A percentile compares a stretch with the other conserved stretches of the same genome.
phyloP scores from a whole-genome alignment of 176 grass and related monocot genomes.

The Oryza longistaminata region DNA sequence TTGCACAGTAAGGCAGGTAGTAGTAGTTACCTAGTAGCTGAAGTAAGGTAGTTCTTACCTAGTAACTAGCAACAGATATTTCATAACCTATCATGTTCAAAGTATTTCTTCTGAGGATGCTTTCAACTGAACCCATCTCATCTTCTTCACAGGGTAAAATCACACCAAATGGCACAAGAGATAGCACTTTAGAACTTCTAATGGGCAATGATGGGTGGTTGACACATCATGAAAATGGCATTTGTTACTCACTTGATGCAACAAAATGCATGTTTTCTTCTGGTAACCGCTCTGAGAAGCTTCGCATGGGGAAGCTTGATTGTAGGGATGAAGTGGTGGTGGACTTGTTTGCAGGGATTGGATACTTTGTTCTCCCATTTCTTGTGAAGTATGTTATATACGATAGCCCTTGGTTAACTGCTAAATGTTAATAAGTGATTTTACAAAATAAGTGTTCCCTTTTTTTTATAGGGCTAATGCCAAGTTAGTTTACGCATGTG shows the following conservation, averaged over 20 bases:
- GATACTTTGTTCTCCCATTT: slow-evolving; percentile 95
- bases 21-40: not conserved
- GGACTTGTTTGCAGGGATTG: slow-evolving; percentile 95
- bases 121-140: slow-evolving; percentile 23
- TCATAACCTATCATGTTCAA: not conserved
- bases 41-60: not conserved
- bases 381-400: slow-evolving; percentile 77
- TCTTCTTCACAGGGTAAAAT: slow-evolving; percentile 67
- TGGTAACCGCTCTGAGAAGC: slow-evolving; percentile 93
- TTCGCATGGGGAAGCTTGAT: slow-evolving; percentile 73
- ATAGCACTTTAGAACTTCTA: slow-evolving; percentile 86
- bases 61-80: not conserved
- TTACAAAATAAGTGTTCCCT: not conserved
- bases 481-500: slow-evolving; percentile 94
- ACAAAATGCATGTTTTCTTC: slow-evolving; percentile 98
- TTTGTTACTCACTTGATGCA: slow-evolving; percentile 85
- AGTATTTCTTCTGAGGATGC: slow-evolving; percentile 1
- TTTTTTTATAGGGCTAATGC: slow-evolving; percentile 66
- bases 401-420: not conserved
- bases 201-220: slow-evolving; percentile 77
- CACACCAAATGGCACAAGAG: slow-evolving; percentile 85
- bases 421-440: not conserved
- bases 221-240: slow-evolving; percentile 82
- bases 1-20: not conserved
- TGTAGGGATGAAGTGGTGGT: slow-evolving; percentile 82